Evolutionary conservation across 2,329 filamentous ascomycete species (phyloP), one percentile per base, ranked within the genome.

Genomic region (Teratosphaeria zuluensis): DNA sequence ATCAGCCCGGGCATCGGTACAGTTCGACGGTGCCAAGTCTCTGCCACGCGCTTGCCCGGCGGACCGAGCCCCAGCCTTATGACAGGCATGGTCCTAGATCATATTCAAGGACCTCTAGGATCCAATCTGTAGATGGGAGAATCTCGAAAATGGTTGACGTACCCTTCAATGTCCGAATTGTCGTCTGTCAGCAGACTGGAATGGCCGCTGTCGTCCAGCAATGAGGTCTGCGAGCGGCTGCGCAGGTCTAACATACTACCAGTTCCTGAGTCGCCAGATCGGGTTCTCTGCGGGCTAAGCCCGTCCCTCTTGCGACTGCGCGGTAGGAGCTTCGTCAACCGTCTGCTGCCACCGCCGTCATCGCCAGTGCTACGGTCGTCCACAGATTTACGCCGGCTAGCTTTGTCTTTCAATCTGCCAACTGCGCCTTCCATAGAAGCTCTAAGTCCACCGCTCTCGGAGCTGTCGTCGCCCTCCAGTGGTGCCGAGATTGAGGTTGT

Each of bases 131-230:
- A n/a, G 9, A 30, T 31, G 24, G n/a, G 21, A 52, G 6, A 24
- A 31, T 48, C 42, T 19, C n/a, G 19, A n/a, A 21, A 48, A 11
- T 8, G 9, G n/a, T 48, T 35, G 7, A 72, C 70, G 65, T 63
- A 73, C 71, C 65, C 64, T 56, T 69, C 65, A n/a, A 60, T 63
- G 53, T 83, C 81, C 33, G 76, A 78, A 62, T 81, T 78, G 61
- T 80, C 77, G 62, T 80, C 77, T 16, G 77, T 79, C 58, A 77
- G 66, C 54, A 80, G 73, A 66, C 77, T 80, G 73, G 77, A 79
- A 51, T 74, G 66, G 28, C 75, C 74, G 66, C 76, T 78, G 63
- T 72, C 76, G 62, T 73, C 70, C 54, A 75, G 66, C 28, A 78
- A 68, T n/a, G 75, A 69, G 30, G 62, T 59, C 21, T 68, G 60